Evolutionary conservation across 2,329 filamentous ascomycete species (phyloP), one percentile per base, ranked within the genome.

Genomic region (Epichloe gansuensis): DNA sequence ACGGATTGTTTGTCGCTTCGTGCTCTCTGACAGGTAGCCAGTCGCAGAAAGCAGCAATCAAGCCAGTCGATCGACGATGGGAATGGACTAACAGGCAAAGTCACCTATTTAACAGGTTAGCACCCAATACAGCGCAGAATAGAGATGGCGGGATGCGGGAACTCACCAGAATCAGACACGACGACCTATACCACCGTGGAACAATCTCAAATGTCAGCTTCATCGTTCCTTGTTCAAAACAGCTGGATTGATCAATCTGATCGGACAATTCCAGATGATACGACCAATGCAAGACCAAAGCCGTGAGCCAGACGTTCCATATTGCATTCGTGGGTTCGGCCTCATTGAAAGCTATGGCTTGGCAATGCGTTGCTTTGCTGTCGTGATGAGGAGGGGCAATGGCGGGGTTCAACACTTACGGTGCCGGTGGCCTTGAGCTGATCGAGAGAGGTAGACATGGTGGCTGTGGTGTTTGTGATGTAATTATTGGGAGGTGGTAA

Each of bases 401-500:
- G 56, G 56, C 58, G 56, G 60, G 62, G 58, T 59, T 55, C 51
- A 47, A 21, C 47, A 87, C 88, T 74, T 80, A 95, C 89, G 67
- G 93, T 98, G 84, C 93, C 93, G 69, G 85, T 73, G 77, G 88
- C 84, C 81, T 98, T 98, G 71, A 98, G 82, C 77, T 97, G 90
- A 65, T 97, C 93, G 65, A 98, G 86, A 72, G 90, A 88, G 73
- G 76, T 85, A 72, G 88, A 74, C 90, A 96, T 96, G 60, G 50
- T 66, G 58, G 38, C 31, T 44, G 41, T 50, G 38, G 21, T 43
- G 15, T 47, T 12, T 23, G 13, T 4, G 23, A 38, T 51, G 34
- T 17, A 17, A 21, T 31, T 31, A 11, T 31, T 31, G 8, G 27
- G 27, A 8, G 5, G 40, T 3, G 27, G 13, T 27, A 25, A 44